Evolutionary conservation across 305 asterid species (phyloP), one percentile per base, ranked within the genome.

Genomic region (Fraxinus velutina): DNA sequence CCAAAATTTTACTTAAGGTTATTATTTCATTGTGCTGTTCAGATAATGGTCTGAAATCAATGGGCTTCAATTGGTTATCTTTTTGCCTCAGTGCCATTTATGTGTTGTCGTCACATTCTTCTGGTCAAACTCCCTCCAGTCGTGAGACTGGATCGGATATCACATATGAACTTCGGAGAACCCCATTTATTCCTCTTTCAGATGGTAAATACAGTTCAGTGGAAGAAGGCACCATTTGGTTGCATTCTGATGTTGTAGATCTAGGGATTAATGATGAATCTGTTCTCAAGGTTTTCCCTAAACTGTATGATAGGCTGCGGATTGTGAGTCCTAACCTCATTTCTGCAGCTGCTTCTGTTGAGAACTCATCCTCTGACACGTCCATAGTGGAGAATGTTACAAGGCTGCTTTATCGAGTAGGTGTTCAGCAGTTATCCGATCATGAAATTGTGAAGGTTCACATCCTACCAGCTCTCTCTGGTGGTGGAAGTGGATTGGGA

Each of bases 131-230:
- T 83, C 84, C 88, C 39, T 47, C 81, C 34, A 57, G 79, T 82
- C 84, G 39, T 79, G 88, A 83, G 82, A 34, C 82, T 78, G 97
- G 89, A 81, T 87, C 88, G 8, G 92, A 91, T 84, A 77, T 91
- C 84, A 88, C 90, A 47, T 44, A 19, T 73, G 81, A 80, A 70
- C 95, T 96, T 79, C 88, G 57, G 87, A 93, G 89, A 86, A 84
- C 82, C 78, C 93, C 93, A 39, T 93, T 94, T 83, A 90, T 96
- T 82, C 99, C 99, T 68, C 98, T 96, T 84, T 90, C 92, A n/a
- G 90, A 91, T 90, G 97, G 97, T 60, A 90, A 79, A 81, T 90
- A 89, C 88, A 84, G 92, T 86, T 92, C 98, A 75, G 86, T 91
- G 78, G 90, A 89, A 76, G 92, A 90, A 62, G 97, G 91, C 73